Base-by-base conservation (phyloP, 495 filamentous ascomycete species). In the Penicillium daleae region DNA sequence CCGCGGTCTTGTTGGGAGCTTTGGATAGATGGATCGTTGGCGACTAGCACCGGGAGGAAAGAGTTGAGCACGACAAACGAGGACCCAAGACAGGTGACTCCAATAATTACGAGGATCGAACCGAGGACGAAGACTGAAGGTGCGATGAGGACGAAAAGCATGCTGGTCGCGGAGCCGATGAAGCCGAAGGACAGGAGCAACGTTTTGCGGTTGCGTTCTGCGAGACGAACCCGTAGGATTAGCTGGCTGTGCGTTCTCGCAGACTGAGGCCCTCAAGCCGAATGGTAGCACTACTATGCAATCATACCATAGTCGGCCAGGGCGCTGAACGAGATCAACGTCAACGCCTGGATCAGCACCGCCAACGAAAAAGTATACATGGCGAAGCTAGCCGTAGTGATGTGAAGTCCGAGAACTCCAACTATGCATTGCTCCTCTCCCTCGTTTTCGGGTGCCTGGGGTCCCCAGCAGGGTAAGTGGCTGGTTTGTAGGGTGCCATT, bases 111-210 rank as follows among this genome's bases (percentile, higher is more conserved):
- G 64, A 95, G 78, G 4, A 96, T 60, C 0, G 90, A 86, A 33
- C 88, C 92, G 31, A 97, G 80, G 7, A 95, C 65, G 66, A 92
- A 96, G 5, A 89, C 77, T 4, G 83, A 77, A 5, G 90, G 85
- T 4, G 83, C 83, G 52, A 96, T 82, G 48, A 91, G 85, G 33
- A 96, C 82, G 71, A 96, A 97, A 3, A 89, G 80, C 92, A 97
- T 97, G 42, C 90, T 92, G 37, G 85, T 85, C 13, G 84, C 76
- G 56, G 90, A 87, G 8, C 93, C 93, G n/a, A 85, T 75, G 74
- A 92, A 90, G 31, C 89, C 93, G 68, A 96, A 96, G 2, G 75
- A 74, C 13, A 97, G 77, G 8, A 97, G 81, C 4, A 97, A 81
- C 15, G 86, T 87, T 76, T 96, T 97, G 57, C 82, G 71, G 65